Evolutionary conservation across 2,329 filamentous ascomycete genomes (phyloP).

Genomic region (Pseudogymnoascus sp.): DNA sequence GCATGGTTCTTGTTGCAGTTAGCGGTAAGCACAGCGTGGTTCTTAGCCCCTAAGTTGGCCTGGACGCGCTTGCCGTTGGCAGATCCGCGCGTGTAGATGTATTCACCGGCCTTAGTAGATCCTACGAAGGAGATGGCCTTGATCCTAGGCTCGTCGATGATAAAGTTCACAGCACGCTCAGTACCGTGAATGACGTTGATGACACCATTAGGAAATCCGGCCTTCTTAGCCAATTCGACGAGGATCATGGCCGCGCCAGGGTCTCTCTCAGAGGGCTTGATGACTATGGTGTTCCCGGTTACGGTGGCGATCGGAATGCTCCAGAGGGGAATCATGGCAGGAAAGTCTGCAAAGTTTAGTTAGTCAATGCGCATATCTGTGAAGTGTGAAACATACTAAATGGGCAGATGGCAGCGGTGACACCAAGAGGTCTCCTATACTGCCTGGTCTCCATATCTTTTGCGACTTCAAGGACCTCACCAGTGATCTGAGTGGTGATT

Average conservation of each 20-base stretch:
- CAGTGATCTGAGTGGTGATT: constrained; percentile 72
- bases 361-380: no score
- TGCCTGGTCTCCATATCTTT: constrained; percentile 85
- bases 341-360: constrained; percentile 47
- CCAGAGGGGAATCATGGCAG: constrained; percentile 86
- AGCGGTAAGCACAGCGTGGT: constrained; percentile 74
- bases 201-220: constrained; percentile 73
- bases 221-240: constrained; percentile 68
- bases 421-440: constrained; percentile 72
- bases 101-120: constrained; percentile 79
- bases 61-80: constrained; percentile 83
- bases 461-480: constrained; percentile 73
- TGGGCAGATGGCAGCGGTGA: constrained; percentile 76
- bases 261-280: constrained; percentile 81
- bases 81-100: constrained; percentile 70
- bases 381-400: constrained; percentile 51
- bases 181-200: constrained; percentile 76
- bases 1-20: constrained; percentile 88
- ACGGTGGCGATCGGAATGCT: constrained; percentile 76
- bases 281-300: constrained; percentile 71
- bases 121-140: constrained; percentile 82
- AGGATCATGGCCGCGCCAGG: constrained; percentile 80
- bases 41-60: constrained; percentile 81
- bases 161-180: constrained; percentile 73
- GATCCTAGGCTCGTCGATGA: constrained; percentile 74